Evolutionary conservation across 768 basidiomycete species (phyloP), one percentile per base, ranked within the genome.

Genomic region (Trichaptum fuscoviolaceum): DNA sequence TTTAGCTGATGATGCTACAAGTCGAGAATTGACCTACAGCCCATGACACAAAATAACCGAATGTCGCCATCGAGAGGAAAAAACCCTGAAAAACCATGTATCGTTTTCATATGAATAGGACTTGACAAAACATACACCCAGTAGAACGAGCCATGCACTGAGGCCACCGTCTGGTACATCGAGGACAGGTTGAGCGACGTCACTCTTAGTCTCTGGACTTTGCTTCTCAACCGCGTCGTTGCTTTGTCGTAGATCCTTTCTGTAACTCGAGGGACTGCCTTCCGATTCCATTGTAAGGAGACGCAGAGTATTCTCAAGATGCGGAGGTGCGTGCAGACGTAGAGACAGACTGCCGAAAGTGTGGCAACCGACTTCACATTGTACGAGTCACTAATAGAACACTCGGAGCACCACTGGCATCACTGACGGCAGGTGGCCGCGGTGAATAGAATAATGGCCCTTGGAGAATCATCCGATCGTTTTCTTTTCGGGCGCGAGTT

Each of bases 131-230:
- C 78, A 64, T 68, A 82, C 81, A 18, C 81, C 81, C 24, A 73
- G 52, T 8, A 81, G 77, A 25, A 80, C 74, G 20, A 79, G 67
- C 82, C 82, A 83, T 6, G 82, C 82, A 60, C 74, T 72, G 34
- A 80, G 67, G 2, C 82, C 82, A 42, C 82, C 82, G 66, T 83
- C 82, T 6, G 81, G 82, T 64, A 71, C 75, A n/a, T 77, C 74
- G 30, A 72, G 64, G 6, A 8, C 8, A 30, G 30, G 30, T 20
- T 12, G 42, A 20, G 12, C 20, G 3, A 20, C 10, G 20, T 52
- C 42, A 12, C 20, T 15, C 20, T 52, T 12, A 52, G 15, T 52
- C 42, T 12, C 42, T 52, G 42, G 20, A 52, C 12, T 20, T 20
- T 52, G 42, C 42, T 52, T 52, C 42, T 52, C 42, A 2, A 52